Evolutionary conservation across 371 early-diverging fungal genomes (phyloP).

Genomic region (Mucor irregularis): DNA sequence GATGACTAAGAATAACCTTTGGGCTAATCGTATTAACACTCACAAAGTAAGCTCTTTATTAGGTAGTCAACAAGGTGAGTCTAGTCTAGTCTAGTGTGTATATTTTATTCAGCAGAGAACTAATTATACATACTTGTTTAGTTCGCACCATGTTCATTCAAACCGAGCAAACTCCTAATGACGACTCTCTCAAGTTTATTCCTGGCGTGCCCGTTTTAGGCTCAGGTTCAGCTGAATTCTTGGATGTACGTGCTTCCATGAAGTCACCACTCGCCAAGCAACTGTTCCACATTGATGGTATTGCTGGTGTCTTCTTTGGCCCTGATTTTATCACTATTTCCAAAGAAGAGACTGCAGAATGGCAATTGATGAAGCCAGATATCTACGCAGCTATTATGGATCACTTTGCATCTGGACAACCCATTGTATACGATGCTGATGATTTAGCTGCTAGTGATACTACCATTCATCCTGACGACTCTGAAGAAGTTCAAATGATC

Average conservation of each 20-base stretch:
- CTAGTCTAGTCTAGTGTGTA: too few species aligned
- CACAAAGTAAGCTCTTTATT: constrained; percentile 14
- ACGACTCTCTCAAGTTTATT: constrained; percentile 90
- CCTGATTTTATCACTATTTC: constrained; percentile 93
- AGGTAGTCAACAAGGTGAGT: constrained; percentile 25
- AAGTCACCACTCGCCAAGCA: constrained; percentile 87
- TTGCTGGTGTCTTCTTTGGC: constrained; percentile 86
- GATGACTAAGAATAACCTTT: constrained; percentile 11
- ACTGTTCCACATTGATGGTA: constrained; percentile 90
- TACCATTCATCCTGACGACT: constrained; percentile 75
- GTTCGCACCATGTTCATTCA: constrained; percentile 93
- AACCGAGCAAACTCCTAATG: constrained; percentile 92
- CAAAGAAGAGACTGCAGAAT: constrained; percentile 80
- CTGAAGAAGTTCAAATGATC: constrained; percentile 94
- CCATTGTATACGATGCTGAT: constrained; percentile 61
- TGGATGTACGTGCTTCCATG: constrained; percentile 75
- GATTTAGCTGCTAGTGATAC: constrained; percentile 66
- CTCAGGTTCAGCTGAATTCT: constrained; percentile 75
- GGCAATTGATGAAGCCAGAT: constrained; percentile 96
- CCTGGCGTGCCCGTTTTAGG: constrained; percentile 82
- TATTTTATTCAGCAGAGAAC: neutral
- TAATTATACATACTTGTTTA: constrained; percentile 13
- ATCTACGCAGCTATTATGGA: constrained; percentile 96
- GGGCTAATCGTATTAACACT: constrained; percentile 9
- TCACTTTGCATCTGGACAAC: constrained; percentile 84